These are phyloP conservation scores for Isatis lusitanica DNA, from an alignment of 441 rosid genomes.

Conservation along the genomic window DNA sequence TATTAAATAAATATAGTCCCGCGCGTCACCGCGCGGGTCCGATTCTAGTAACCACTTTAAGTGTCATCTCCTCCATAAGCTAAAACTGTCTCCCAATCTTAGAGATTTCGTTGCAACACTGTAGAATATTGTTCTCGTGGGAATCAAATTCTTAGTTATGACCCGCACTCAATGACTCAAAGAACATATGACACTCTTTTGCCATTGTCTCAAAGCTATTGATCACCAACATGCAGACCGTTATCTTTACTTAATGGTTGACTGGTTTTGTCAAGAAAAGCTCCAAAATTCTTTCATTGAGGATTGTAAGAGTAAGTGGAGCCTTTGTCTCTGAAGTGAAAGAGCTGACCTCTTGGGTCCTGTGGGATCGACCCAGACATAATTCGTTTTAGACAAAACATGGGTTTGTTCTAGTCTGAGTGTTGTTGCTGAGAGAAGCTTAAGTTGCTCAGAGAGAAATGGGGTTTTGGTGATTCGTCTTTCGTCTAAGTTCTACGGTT, in stretches of 20 bases:
- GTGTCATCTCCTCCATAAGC: slow-evolving; percentile 73
- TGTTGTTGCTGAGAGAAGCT: slow-evolving; percentile 67
- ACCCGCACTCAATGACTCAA: slow-evolving; percentile 49
- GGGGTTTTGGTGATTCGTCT: slow-evolving; percentile 47
- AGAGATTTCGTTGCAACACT: slow-evolving; percentile 83
- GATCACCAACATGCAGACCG: slow-evolving; percentile 56
- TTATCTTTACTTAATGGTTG: slow-evolving; percentile 57
- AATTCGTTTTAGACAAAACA: slow-evolving; percentile 69
- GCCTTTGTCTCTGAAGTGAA: slow-evolving; percentile 78
- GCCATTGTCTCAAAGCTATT: slow-evolving; percentile 71
- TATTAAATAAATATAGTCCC: too few relatives aligned
- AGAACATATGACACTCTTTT: slow-evolving; percentile 58
- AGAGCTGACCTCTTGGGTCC: slow-evolving; percentile 82
- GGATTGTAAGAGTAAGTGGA: slow-evolving; percentile 71
- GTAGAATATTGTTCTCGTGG: slow-evolving; percentile 76
- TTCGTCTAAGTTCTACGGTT: slow-evolving; percentile 34
- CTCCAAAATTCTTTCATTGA: slow-evolving; percentile 59
- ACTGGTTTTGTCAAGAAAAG: slow-evolving; percentile 57
- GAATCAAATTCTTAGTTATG: slow-evolving; percentile 63
- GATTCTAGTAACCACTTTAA: slow-evolving; percentile 89
- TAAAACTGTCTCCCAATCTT: slow-evolving; percentile 86
- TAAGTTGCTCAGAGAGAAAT: slow-evolving; percentile 83
- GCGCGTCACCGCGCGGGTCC: too few relatives aligned
- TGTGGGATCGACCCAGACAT: slow-evolving; percentile 86
- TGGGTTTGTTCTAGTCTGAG: slow-evolving; percentile 50